Evolutionary conservation across 225 moss, liverwort and hornwort species (phyloP).

Genomic region (Asterella californica): DNA sequence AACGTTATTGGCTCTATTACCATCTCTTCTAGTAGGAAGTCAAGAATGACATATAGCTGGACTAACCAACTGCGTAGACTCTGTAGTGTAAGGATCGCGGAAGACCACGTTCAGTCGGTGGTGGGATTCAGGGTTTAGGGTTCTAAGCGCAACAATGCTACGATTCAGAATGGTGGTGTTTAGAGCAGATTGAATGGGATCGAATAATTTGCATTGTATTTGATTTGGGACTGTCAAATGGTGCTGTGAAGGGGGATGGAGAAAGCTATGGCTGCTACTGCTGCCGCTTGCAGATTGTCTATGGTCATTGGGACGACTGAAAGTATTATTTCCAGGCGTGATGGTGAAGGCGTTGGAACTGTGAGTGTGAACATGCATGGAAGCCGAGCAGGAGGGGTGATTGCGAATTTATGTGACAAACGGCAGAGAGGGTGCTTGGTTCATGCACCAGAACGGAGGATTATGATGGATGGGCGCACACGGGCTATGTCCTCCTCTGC

Average conservation of each 20-base stretch:
- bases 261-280: slow-evolving; percentile 1
- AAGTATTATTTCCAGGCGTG: background rate
- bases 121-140: slow-evolving; percentile 9
- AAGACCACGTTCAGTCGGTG: background rate
- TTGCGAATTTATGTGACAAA: no score
- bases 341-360: background rate
- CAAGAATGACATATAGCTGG: no score
- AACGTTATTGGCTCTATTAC: no score
- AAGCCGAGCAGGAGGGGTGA: background rate
- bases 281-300: background rate
- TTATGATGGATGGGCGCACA: background rate
- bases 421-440: background rate
- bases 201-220: background rate
- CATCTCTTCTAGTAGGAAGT: no score
- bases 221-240: background rate
- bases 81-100: background rate
- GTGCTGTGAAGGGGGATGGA: background rate
- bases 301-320: background rate
- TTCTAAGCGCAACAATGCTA: background rate
- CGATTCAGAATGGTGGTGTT: background rate
- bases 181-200: background rate
- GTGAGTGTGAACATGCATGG: background rate
- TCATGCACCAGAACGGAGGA: background rate
- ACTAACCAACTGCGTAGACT: background rate
- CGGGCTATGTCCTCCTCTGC: slow-evolving; percentile 27